Evolutionary conservation across 352 stramenopile genomes (phyloP).

Genomic region (Pythium vanterpoolii): DNA sequence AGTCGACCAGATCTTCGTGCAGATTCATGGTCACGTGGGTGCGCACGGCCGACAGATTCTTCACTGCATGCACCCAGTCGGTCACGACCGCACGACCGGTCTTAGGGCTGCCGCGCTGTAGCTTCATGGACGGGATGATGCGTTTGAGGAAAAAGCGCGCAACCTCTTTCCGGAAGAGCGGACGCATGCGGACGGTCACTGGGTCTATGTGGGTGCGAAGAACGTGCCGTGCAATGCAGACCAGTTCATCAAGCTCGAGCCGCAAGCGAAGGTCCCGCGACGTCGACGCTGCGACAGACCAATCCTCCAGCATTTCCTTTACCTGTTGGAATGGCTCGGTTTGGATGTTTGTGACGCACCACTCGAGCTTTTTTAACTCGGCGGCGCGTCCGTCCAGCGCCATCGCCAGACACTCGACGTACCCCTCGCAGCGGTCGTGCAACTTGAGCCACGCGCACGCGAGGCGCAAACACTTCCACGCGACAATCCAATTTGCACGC

Average conservation of each 20-base stretch:
- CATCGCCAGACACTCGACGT: conserved; percentile 38
- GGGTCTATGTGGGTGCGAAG: conserved; percentile 13
- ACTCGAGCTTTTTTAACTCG: conserved; percentile 28
- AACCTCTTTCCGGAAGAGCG: conserved; percentile 49
- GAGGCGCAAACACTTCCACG: conserved; percentile 66
- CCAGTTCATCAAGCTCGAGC: conserved; percentile 29
- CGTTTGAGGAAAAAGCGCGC: conserved; percentile 38
- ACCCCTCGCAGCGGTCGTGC: conserved; percentile 23
- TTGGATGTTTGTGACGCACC: conserved; percentile 36
- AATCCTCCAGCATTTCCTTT: conserved; percentile 42
- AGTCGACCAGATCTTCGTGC: conserved; percentile 46
- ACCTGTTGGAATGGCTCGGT: conserved; percentile 24
- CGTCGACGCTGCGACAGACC: conserved; percentile 18
- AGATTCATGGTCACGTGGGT: conserved; percentile 36
- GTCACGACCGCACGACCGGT: background rate
- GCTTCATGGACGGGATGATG: conserved; percentile 37
- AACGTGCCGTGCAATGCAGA: conserved; percentile 46
- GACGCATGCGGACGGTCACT: conserved; percentile 37
- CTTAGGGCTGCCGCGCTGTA: conserved; percentile 3
- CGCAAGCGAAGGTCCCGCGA: background rate
- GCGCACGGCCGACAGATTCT: background rate
- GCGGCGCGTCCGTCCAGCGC: conserved; percentile 60
- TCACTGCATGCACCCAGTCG: background rate
- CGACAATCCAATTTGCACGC: conserved; percentile 42
- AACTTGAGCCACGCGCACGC: conserved; percentile 61